Evolutionary conservation across 1,284 basidiomycete species (phyloP), one percentile per base, ranked within the genome.

Genomic region (Rhodotorula sp.): DNA sequence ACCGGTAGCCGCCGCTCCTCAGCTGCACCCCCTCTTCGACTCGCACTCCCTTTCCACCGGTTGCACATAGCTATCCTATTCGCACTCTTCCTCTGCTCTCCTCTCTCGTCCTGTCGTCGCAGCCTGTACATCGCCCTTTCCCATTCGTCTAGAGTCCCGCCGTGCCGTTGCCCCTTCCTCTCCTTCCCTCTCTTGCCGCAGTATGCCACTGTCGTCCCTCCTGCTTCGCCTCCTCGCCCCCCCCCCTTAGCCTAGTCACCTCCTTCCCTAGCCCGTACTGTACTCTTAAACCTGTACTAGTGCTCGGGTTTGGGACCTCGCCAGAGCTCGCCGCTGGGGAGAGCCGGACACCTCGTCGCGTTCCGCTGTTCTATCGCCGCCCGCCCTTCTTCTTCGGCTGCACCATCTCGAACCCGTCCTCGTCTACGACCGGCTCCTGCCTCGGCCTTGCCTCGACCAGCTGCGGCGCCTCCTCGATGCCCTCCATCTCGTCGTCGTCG

Each of bases 401-500:
- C 6, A 95, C 91, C 56, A 89, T 80, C 3, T 89, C 91, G 79
- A 96, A 95, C 1, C 93, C 93, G 69, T 95, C 92, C 70, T 92
- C 90, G 78, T 94, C 93, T 0, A 94, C 85, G 64, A 90, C 86
- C 0, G 89, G 89, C 79, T 90, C 89, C 59, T 81, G 80, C 57
- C 50, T 32, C 36, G 60, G 39, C 29, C 53, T 10, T 27, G 55
- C 59, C 36, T 62, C 61, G 9, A 83, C 65, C 85, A 85, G 10
- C 85, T 86, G 53, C 82, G 48, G 83, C 48, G 82, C 84, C 13
- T 81, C 83, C 64, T 83, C 85, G 25, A 84, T 83, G 17, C 83
- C 85, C 27, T 83, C 85, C 70, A 84, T 86, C 22, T 84, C 67
- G 21, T 63, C 67, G 44, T 67, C 70, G n/a, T 46, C 57, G 29